These are phyloP conservation scores for Blechomonas ayalai DNA, from an alignment of 208 protist species.

Conservation along the genomic window DNA sequence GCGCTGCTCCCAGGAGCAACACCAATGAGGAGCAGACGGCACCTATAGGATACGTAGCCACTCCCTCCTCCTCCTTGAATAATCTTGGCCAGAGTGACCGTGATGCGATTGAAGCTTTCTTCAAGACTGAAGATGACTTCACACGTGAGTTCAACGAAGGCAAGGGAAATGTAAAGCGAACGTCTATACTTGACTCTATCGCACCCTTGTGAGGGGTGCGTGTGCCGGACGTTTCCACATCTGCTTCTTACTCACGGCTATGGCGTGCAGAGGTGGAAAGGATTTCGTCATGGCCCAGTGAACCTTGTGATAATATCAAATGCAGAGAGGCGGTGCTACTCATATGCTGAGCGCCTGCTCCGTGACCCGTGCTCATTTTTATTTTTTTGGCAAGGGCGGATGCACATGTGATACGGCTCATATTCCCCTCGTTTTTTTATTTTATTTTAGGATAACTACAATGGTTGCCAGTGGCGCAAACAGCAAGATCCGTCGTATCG, in stretches of 20 bases:
- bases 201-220: too few species aligned
- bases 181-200: slow-evolving; percentile 13
- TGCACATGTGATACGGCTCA: too few species aligned
- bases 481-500: slow-evolving; percentile 24
- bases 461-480: slow-evolving; percentile 1
- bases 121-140: slow-evolving; percentile 73
- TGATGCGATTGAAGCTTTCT: slow-evolving; percentile 85
- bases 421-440: too few species aligned
- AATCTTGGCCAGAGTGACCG: slow-evolving; percentile 60
- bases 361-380: too few species aligned
- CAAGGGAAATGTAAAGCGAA: slow-evolving; percentile 31
- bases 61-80: not conserved
- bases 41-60: not conserved
- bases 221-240: too few species aligned
- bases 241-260: too few species aligned
- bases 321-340: too few species aligned
- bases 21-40: not conserved
- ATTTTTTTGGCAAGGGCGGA: too few species aligned
- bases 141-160: slow-evolving; percentile 69
- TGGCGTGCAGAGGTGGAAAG: too few species aligned
- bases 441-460: not conserved
- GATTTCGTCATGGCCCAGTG: too few species aligned
- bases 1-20: not conserved
- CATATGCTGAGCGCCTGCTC: too few species aligned
- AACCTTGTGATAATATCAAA: too few species aligned